Conservation (phyloP, 768 basidiomycete species). For the Pulveroboletus sp. region DNA sequence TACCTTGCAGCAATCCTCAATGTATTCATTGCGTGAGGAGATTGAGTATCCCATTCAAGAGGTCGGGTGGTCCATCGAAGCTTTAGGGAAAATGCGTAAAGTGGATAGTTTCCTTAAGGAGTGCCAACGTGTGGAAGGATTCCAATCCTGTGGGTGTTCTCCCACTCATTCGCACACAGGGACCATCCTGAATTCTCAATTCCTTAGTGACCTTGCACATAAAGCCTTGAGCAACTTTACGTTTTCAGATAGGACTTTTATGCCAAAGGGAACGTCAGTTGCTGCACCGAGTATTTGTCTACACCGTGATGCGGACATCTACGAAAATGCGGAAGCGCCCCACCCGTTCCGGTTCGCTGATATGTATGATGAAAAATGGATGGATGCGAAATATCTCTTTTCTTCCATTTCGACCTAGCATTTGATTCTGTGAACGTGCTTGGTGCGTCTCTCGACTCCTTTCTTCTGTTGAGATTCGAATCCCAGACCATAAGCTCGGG, state of each 20-base stretch:
- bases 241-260: slow-evolving; percentile 38
- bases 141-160: slow-evolving; percentile 19
- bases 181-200: not conserved
- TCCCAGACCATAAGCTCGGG: slow-evolving; percentile 4
- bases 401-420: slow-evolving; percentile 31
- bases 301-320: slow-evolving; percentile 20
- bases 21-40: not conserved
- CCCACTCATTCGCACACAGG: slow-evolving; percentile 15
- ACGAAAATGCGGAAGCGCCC: slow-evolving; percentile 28
- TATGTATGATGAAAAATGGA: slow-evolving; percentile 30
- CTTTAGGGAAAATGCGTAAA: slow-evolving; percentile 30
- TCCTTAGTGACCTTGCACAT: slow-evolving; percentile 6
- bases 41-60: not conserved
- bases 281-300: slow-evolving; percentile 15
- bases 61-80: not conserved
- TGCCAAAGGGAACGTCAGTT: slow-evolving; percentile 33
- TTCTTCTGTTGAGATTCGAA: not conserved
- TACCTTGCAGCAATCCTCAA: not conserved
- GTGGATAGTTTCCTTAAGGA: slow-evolving; percentile 36
- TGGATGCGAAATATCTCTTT: slow-evolving; percentile 30
- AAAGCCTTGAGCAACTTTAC: slow-evolving; percentile 31
- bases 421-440: slow-evolving; percentile 29
- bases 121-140: not conserved
- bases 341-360: slow-evolving; percentile 11
- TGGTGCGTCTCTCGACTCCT: not conserved